Evolutionary conservation across 306 rosid genomes (phyloP).

Genomic region (Malus sieversii): DNA sequence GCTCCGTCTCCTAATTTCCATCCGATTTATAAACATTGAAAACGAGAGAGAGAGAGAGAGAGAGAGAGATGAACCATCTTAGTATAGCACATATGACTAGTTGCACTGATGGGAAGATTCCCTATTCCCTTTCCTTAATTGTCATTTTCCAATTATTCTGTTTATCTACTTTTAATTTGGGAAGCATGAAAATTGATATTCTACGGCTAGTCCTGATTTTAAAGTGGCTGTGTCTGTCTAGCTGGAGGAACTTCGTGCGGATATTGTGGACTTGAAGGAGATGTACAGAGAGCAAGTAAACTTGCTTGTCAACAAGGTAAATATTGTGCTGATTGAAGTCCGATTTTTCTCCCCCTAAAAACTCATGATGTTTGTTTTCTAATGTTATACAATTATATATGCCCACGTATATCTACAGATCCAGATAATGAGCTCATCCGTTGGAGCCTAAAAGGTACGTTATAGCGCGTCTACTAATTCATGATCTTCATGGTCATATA

Average conservation of each 20-base stretch:
- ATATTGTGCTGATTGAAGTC: not conserved
- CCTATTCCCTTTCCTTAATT: not conserved
- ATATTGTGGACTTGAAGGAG: conserved; percentile 95
- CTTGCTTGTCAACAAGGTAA: conserved; percentile 95
- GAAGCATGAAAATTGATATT: not conserved
- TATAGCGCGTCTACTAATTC: not conserved
- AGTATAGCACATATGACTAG: not conserved
- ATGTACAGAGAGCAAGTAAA: conserved; percentile 99
- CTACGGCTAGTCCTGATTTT: conserved; percentile 16
- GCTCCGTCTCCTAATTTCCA: not conserved
- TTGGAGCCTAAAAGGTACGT: not conserved
- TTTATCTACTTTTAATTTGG: not conserved
- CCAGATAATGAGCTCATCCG: conserved; percentile 27
- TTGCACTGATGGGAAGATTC: not conserved
- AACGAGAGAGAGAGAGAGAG: not conserved
- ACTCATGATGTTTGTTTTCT: not conserved
- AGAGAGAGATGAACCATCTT: not conserved
- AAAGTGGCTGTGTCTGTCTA: conserved; percentile 32
- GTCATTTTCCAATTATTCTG: not conserved
- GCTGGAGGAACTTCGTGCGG: conserved; percentile 99
- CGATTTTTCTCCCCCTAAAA: not conserved
- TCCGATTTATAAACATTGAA: not conserved
- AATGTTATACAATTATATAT: not conserved
- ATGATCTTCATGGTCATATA: conserved; percentile 2
- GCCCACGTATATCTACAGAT: conserved; percentile 19